Evolutionary conservation across 2,329 filamentous ascomycete species (phyloP), one percentile per base, ranked within the genome.

Genomic region (Penicillium freii): DNA sequence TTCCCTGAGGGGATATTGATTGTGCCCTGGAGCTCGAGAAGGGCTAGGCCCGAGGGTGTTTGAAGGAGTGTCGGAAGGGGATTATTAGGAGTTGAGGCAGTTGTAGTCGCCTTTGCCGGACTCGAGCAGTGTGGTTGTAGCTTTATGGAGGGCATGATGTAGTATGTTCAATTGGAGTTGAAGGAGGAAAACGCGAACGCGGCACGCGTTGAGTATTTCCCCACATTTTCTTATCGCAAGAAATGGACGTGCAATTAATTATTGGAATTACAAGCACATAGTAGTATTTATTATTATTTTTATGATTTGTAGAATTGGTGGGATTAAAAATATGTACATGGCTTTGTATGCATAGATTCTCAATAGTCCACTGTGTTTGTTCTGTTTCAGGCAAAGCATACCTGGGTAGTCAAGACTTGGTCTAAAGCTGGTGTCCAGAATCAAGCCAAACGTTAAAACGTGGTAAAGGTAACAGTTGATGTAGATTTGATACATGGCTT

Each of bases 21-120:
- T 15, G 86, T 91, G 60, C 92, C 94, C 79, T 99, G 94, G 15
- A 99, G 84, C 77, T 97, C 94, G 56, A 99, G 81, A 45, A 99
- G 81, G 19, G 93, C 93, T 40, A 97, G 84, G 50, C 94, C 94
- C 0, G 89, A 87, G 0, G 94, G 94, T 0, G 93, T 97, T 66
- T 92, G 90, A 17, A 97, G 84, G 61, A 96, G 81, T n/a, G 83
- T 74, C 1, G 94, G 94, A 5, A 97, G 84, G 4, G 90, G 87
- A 66, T 84, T 85, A 58, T 61, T 56, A 17, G 64, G 39, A 13
- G 43, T 49, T 45, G 60, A 57, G 4, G 47, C 19, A 11, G 38
- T 43, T 1, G 51, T 36, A 33, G 46, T 38, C 7, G 47, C 15
- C 23, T 47, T 58, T 31, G 51, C 44, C 15, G 55, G 42, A 10